A percentile compares a stretch with the other conserved stretches of the same genome.
phyloP scores from a whole-genome alignment of 495 filamentous ascomycete species.

The Trichoderma erinaceum region DNA sequence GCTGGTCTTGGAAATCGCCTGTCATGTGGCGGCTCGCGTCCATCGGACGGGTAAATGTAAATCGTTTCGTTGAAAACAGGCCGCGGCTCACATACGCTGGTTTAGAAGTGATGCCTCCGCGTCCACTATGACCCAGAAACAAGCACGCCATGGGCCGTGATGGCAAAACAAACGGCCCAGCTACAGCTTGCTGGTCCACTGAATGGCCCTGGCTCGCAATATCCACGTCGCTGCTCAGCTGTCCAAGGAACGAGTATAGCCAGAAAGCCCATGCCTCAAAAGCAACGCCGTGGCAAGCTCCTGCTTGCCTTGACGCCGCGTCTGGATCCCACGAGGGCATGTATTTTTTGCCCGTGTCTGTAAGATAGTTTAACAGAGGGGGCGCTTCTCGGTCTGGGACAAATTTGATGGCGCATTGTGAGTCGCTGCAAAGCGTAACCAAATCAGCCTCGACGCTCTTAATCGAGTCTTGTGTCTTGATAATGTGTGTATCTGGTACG shows the following conservation, averaged over 20 bases:
- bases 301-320: not conserved
- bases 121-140: conserved; percentile 7
- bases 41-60: conserved; percentile 15
- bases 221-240: conserved; percentile 8
- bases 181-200: not conserved
- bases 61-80: conserved; percentile 10
- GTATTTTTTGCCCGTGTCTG: conserved; percentile 14
- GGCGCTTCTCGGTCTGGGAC: not conserved
- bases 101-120: not conserved
- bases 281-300: conserved; percentile 12
- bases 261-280: conserved; percentile 17
- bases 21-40: not conserved
- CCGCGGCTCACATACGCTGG: conserved; percentile 14
- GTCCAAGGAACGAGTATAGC: conserved; percentile 14
- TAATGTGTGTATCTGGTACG: not conserved
- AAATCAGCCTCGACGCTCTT: conserved; percentile 13
- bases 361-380: conserved; percentile 7
- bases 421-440: not conserved
- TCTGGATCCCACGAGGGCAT: conserved; percentile 6
- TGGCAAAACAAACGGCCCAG: conserved; percentile 15
- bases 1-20: not conserved
- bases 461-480: not conserved
- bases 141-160: conserved; percentile 15
- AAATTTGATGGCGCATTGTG: conserved; percentile 13
- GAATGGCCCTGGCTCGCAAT: not conserved